Evolutionary conservation across 2,329 filamentous ascomycete species (phyloP).

Genomic region (Alternaria brassicicola): DNA sequence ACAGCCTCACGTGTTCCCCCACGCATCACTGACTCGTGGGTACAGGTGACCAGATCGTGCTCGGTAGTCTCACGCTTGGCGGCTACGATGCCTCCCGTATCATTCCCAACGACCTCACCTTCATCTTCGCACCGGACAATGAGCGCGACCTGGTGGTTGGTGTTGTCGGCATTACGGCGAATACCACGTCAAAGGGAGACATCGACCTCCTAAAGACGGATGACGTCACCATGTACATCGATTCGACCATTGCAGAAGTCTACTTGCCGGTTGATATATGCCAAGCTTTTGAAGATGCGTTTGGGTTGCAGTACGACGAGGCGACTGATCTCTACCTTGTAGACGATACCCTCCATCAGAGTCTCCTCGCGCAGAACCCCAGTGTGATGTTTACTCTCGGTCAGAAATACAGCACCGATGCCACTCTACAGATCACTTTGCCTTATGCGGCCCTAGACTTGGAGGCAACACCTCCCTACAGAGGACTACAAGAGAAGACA

Average conservation of each 20-base stretch:
- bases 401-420: slow-evolving; percentile 40
- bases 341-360: slow-evolving; percentile 61
- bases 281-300: slow-evolving; percentile 66
- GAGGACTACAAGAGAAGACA: slow-evolving; percentile 64
- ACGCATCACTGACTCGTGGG: slow-evolving; percentile 16
- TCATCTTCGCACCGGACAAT: slow-evolving; percentile 62
- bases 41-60: slow-evolving; percentile 43
- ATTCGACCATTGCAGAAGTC: slow-evolving; percentile 57
- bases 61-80: slow-evolving; percentile 65
- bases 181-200: slow-evolving; percentile 36
- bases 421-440: slow-evolving; percentile 53
- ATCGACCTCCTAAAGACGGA: slow-evolving; percentile 46
- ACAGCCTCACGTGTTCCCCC: slow-evolving; percentile 3
- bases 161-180: slow-evolving; percentile 51
- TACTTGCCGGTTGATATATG: slow-evolving; percentile 62
- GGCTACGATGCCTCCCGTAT: slow-evolving; percentile 72
- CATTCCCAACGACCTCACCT: slow-evolving; percentile 64
- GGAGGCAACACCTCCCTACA: slow-evolving; percentile 55
- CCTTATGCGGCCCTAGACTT: slow-evolving; percentile 59
- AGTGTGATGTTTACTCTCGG: slow-evolving; percentile 54
- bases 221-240: slow-evolving; percentile 54
- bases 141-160: slow-evolving; percentile 67
- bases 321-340: slow-evolving; percentile 69
- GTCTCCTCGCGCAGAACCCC: slow-evolving; percentile 52
- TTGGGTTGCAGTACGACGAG: slow-evolving; percentile 70